Evolutionary conservation across 495 filamentous ascomycete genomes (phyloP).

Genomic region (Tuber calosporum): DNA sequence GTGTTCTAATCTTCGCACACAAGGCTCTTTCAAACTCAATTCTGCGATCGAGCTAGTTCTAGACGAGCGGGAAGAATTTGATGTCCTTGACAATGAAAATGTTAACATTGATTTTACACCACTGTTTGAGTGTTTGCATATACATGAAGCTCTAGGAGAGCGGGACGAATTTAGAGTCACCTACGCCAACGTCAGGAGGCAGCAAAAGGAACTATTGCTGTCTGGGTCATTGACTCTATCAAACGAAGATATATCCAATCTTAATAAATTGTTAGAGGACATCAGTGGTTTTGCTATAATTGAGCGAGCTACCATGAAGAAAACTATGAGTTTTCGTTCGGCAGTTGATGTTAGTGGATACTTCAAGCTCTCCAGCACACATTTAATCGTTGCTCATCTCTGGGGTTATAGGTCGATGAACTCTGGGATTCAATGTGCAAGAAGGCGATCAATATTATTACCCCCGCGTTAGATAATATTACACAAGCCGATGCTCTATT

Average conservation of each 20-base stretch:
- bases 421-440: slow-evolving; percentile 98
- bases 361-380: not conserved
- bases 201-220: slow-evolving; percentile 83
- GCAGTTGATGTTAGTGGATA: slow-evolving; percentile 61
- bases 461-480: slow-evolving; percentile 65
- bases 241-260: slow-evolving; percentile 62
- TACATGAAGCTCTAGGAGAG: slow-evolving; percentile 89
- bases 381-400: not conserved
- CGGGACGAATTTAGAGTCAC: slow-evolving; percentile 82
- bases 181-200: slow-evolving; percentile 79
- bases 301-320: slow-evolving; percentile 85
- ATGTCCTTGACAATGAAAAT: slow-evolving; percentile 88
- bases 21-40: slow-evolving; percentile 69
- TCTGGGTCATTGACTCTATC: slow-evolving; percentile 55
- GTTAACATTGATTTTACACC: slow-evolving; percentile 90
- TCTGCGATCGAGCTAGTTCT: slow-evolving; percentile 92
- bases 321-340: slow-evolving; percentile 72
- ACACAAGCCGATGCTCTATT: slow-evolving; percentile 76
- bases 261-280: slow-evolving; percentile 81
- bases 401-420: slow-evolving; percentile 65
- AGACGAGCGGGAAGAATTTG: slow-evolving; percentile 91
- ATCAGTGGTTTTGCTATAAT: slow-evolving; percentile 97
- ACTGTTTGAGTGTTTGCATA: slow-evolving; percentile 91
- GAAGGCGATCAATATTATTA: slow-evolving; percentile 69
- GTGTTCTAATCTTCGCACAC: not conserved